phyloP scores from a whole-genome alignment of 2,329 filamentous ascomycete genomes.

The Exserohilum turcica region DNA sequence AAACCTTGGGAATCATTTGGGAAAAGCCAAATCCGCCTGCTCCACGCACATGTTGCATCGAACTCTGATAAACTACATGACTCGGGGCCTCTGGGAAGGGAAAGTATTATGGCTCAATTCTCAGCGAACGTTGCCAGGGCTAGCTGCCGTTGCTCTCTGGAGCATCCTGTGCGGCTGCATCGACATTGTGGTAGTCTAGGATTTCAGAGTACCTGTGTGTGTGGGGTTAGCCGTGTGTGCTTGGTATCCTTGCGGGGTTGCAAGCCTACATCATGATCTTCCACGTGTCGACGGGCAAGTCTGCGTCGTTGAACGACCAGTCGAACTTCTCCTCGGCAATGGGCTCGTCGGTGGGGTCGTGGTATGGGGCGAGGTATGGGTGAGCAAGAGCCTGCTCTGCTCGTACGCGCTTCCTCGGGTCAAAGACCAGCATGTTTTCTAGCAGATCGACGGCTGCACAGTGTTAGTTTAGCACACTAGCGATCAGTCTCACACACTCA shows the following conservation, averaged over 20 bases:
- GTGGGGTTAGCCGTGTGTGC: slow-evolving; percentile 19
- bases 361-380: slow-evolving; percentile 93
- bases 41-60: slow-evolving; percentile 21
- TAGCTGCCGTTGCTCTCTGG: slow-evolving; percentile 44
- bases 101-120: slow-evolving; percentile 16
- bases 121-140: slow-evolving; percentile 11
- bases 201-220: slow-evolving; percentile 94
- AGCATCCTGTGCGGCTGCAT: slow-evolving; percentile 59
- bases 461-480: slow-evolving; percentile 6
- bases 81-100: slow-evolving; percentile 16
- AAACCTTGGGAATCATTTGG: slow-evolving; percentile 26
- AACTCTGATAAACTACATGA: slow-evolving; percentile 15
- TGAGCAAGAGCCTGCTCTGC: slow-evolving; percentile 85
- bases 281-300: slow-evolving; percentile 98
- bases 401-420: slow-evolving; percentile 93
- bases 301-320: slow-evolving; percentile 99
- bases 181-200: slow-evolving; percentile 96
- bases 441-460: slow-evolving; percentile 82
- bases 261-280: slow-evolving; percentile 95
- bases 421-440: slow-evolving; percentile 96
- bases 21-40: slow-evolving; percentile 19
- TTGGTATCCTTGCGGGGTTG: background rate
- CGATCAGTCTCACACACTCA: slow-evolving; percentile 51
- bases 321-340: slow-evolving; percentile 97
- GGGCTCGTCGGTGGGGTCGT: slow-evolving; percentile 96